Conservation (phyloP, 306 rosid genomes). For the Neltuma alba region DNA sequence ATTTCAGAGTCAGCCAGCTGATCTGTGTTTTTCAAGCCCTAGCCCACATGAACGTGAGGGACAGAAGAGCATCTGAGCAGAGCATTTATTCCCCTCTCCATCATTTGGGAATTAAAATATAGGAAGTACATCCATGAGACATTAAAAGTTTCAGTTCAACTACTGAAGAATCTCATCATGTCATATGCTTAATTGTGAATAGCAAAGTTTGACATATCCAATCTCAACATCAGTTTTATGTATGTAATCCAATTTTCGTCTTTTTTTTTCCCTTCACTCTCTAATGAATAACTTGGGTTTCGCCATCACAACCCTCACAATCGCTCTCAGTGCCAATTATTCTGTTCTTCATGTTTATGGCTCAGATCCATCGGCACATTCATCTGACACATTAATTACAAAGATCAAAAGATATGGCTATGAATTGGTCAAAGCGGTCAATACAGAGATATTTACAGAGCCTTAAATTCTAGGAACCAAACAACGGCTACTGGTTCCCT, state of each 20-base stretch:
- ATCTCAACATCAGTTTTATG: conserved; percentile 45
- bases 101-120: conserved; percentile 40
- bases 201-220: conserved; percentile 55
- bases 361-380: conserved; percentile 20
- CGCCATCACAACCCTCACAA: conserved; percentile 29
- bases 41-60: conserved; percentile 51
- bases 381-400: conserved; percentile 24
- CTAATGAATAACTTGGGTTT: conserved; percentile 35
- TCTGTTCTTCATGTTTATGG: conserved; percentile 17
- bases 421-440: conserved; percentile 32
- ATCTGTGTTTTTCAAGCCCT: conserved; percentile 35
- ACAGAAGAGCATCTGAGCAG: conserved; percentile 40
- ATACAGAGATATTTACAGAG: conserved; percentile 15
- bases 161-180: conserved; percentile 43
- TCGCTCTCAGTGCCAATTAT: conserved; percentile 1
- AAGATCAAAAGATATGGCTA: conserved; percentile 30
- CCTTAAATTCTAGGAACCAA: conserved; percentile 11
- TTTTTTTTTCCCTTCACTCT: not conserved
- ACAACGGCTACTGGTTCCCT: conserved; percentile 17
- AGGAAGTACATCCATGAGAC: conserved; percentile 35
- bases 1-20: conserved; percentile 76
- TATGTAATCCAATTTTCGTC: conserved; percentile 35
- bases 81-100: conserved; percentile 28
- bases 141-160: conserved; percentile 27
- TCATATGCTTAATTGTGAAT: conserved; percentile 59